Evolutionary conservation across 495 filamentous ascomycete genomes (phyloP).

Genomic region (Pseudevernia furfuracea): DNA sequence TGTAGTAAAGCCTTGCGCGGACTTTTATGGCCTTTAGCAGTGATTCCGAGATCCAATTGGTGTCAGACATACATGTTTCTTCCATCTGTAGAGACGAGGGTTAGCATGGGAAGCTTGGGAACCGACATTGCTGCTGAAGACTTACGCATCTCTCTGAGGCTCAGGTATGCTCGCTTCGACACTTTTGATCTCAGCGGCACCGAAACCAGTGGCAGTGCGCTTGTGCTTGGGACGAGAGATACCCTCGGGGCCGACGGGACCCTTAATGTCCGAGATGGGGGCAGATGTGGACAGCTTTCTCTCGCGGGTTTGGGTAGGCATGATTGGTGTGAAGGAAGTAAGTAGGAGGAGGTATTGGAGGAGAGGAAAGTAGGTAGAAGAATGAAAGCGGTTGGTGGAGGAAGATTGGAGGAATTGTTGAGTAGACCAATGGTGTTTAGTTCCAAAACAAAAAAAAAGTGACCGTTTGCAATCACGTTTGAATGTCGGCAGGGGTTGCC

Average conservation of each 20-base stretch:
- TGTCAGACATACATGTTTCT: slow-evolving; percentile 53
- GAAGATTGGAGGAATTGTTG: slow-evolving; percentile 23
- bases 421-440: slow-evolving; percentile 7
- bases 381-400: slow-evolving; percentile 19
- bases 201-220: slow-evolving; percentile 87
- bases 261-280: slow-evolving; percentile 74
- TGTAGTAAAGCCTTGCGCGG: slow-evolving; percentile 60
- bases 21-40: slow-evolving; percentile 35
- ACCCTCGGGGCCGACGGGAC: slow-evolving; percentile 65
- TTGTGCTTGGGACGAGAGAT: slow-evolving; percentile 80
- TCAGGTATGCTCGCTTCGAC: slow-evolving; percentile 89
- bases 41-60: slow-evolving; percentile 6
- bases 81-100: slow-evolving; percentile 52
- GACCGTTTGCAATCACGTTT: not conserved
- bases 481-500: not conserved
- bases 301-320: slow-evolving; percentile 42
- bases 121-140: slow-evolving; percentile 13
- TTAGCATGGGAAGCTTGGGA: slow-evolving; percentile 8
- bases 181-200: slow-evolving; percentile 79
- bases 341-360: not conserved
- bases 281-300: slow-evolving; percentile 71
- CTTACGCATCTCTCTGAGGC: slow-evolving; percentile 71
- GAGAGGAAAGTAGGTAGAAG: not conserved
- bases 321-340: slow-evolving; percentile 18
- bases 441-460: slow-evolving; percentile 14